phyloP scores from a whole-genome alignment of 2,329 filamentous ascomycete species.

The Rhynchosporium graminicola region DNA sequence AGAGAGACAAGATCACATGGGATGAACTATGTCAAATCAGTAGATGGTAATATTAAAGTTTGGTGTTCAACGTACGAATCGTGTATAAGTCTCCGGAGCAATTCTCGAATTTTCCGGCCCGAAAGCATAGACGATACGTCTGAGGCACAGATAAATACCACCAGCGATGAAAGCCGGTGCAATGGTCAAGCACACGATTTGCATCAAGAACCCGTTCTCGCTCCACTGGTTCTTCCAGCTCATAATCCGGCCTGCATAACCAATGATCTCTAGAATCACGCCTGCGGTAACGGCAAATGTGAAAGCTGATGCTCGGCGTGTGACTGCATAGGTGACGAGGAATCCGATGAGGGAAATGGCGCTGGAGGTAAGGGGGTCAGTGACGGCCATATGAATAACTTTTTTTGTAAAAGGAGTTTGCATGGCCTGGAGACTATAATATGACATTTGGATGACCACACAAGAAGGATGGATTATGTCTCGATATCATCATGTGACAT shows the following conservation, averaged over 20 bases:
- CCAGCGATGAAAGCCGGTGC: slow-evolving; percentile 66
- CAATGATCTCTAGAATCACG: slow-evolving; percentile 56
- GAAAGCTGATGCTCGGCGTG: slow-evolving; percentile 52
- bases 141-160: slow-evolving; percentile 62
- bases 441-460: too few relatives aligned
- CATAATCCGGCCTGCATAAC: slow-evolving; percentile 59
- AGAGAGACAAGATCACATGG: slow-evolving; percentile 63
- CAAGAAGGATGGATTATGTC: too few relatives aligned
- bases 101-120: slow-evolving; percentile 52
- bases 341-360: slow-evolving; percentile 45
- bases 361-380: slow-evolving; percentile 4
- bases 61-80: slow-evolving; percentile 46
- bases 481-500: too few relatives aligned
- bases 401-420: too few relatives aligned
- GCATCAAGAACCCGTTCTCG: slow-evolving; percentile 52
- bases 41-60: slow-evolving; percentile 36
- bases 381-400: too few relatives aligned
- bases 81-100: slow-evolving; percentile 49
- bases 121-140: slow-evolving; percentile 51
- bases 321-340: slow-evolving; percentile 46
- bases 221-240: slow-evolving; percentile 55
- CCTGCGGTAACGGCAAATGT: slow-evolving; percentile 55
- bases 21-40: slow-evolving; percentile 51
- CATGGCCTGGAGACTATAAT: too few relatives aligned
- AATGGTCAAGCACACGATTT: slow-evolving; percentile 63